Base-by-base conservation (phyloP, 1,284 basidiomycete species). In the Kalmanozyma brasiliensis region DNA sequence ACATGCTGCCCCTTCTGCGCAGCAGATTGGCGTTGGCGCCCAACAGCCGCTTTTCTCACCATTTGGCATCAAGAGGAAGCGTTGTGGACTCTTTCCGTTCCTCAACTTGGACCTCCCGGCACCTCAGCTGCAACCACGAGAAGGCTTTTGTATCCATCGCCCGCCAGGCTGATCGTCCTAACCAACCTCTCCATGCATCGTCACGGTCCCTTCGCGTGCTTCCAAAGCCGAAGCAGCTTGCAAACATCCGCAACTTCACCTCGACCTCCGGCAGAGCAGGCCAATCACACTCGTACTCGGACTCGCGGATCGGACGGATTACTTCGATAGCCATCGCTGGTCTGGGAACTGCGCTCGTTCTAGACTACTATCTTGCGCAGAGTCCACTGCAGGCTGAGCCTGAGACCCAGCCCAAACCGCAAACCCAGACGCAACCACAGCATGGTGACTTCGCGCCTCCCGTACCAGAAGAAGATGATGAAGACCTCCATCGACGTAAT, bases 391-490 rank as follows among this genome's bases (percentile, higher is more conserved):
- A 59, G 26, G 51, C 51, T 23, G 56, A 65, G 14, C 26, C 55
- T 2, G 42, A 65, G n/a, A 6, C 17, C 2, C n/a, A 22, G 5
- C 7, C 52, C 13, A 16, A 14, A 32, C 9, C 35, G 1, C 10
- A 29, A 5, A 8, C 34, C 5, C 16, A 53, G 8, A 13, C 30
- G n/a, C 32, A 30, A 7, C 47, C 55, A 19, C 23, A 59, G 16
- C 62, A 59, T n/a, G 14, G 53, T 30, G 51, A 43, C 22, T 65
- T 65, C 37, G 69, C 69, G 6, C 69, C 69, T 17, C 60, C 69
- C 3, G 52, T 72, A 19, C 45, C 51, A 13, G 69, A 72, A 42
- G 69, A 72, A 45, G 59, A 63, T 20, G 68, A 71, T 11, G 35
- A 63, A 6, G 61, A 61, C 13, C 52, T 60, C 19, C 9, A 52